Evolutionary conservation across 495 filamentous ascomycete species (phyloP), one percentile per base, ranked within the genome.

Genomic region (Penicillium nucicola): DNA sequence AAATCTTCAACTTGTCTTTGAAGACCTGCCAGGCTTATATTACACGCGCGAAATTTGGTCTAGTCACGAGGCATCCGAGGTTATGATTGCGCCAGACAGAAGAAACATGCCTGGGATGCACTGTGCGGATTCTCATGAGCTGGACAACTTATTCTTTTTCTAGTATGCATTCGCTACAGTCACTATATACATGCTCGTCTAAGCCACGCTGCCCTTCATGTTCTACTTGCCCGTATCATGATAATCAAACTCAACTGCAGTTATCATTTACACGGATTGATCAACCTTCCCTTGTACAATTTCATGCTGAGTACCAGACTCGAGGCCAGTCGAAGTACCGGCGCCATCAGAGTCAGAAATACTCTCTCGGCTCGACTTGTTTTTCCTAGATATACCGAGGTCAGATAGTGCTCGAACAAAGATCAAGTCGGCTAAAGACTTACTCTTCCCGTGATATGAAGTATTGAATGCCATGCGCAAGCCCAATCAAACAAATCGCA

Each of bases 401-500:
- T 46, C 23, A 52, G 37, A 38, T 31, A 5, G 15, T 22, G 17
- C 11, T 30, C 8, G 31, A 18, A n/a, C 10, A 5, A 1, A 5
- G 14, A 48, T 33, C 13, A 11, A 9, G 9, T 2, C 0, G n/a
- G n/a, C n/a, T n/a, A 45, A 28, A 2, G 1, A 48, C 61, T 60
- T 54, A 69, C 65, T 59, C 57, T 22, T 58, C 57, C 2, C 53
- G 47, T 31, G 49, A 57, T 23, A 68, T 40, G 33, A 55, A 68
- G 33, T 57, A 44, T 4, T 58, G 50, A 39, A 74, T 53, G 7
- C 56, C 31, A 64, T 76, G 72, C 34, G 70, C 61, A 22, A 63
- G 42, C 5, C 56, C 25, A 47, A 79, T 75, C 55, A 79, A 56
- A 17, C 61, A 72, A 39, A 77, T 56, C 2, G 75, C 70, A 58